phyloP scores from a whole-genome alignment of 352 stramenopile genomes.

The Phytophthora colocasiae region DNA sequence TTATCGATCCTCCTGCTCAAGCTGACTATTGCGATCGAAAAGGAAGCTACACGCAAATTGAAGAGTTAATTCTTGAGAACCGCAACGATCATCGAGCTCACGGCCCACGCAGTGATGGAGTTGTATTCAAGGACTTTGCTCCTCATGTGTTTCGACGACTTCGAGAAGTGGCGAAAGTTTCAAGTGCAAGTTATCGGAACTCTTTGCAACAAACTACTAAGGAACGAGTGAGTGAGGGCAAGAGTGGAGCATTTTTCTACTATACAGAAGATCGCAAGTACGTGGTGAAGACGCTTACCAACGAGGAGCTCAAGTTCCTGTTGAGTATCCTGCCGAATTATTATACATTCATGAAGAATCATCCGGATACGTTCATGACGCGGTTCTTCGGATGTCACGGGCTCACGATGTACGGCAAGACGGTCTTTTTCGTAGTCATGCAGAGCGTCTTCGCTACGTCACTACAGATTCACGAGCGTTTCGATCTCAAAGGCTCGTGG shows the following conservation, averaged over 20 bases:
- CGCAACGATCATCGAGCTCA: conserved; percentile 55
- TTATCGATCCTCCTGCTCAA: conserved; percentile 9
- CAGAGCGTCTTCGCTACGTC: conserved; percentile 85
- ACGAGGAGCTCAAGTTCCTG: conserved; percentile 81
- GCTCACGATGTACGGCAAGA: conserved; percentile 89
- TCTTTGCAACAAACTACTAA: conserved; percentile 81
- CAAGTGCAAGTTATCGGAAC: conserved; percentile 65
- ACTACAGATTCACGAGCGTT: conserved; percentile 82
- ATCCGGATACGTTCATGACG: conserved; percentile 84
- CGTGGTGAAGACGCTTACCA: conserved; percentile 82
- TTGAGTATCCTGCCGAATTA: conserved; percentile 77
- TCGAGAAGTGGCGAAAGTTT: conserved; percentile 68
- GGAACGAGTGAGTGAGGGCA: conserved; percentile 82
- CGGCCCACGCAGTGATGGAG: conserved; percentile 53
- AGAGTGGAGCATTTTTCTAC: conserved; percentile 87
- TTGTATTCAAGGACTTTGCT: conserved; percentile 86
- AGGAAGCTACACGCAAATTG: conserved; percentile 79
- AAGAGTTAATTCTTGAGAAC: conserved; percentile 76
- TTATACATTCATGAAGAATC: conserved; percentile 66
- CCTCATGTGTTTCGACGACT: conserved; percentile 82
- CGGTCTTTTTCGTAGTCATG: conserved; percentile 88
- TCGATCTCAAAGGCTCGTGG: conserved; percentile 88
- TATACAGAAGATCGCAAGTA: conserved; percentile 87
- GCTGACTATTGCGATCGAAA: conserved; percentile 66
- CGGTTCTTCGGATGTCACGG: conserved; percentile 83